phyloP scores from a whole-genome alignment of 768 basidiomycete species.

The Dentipellis sp. region DNA sequence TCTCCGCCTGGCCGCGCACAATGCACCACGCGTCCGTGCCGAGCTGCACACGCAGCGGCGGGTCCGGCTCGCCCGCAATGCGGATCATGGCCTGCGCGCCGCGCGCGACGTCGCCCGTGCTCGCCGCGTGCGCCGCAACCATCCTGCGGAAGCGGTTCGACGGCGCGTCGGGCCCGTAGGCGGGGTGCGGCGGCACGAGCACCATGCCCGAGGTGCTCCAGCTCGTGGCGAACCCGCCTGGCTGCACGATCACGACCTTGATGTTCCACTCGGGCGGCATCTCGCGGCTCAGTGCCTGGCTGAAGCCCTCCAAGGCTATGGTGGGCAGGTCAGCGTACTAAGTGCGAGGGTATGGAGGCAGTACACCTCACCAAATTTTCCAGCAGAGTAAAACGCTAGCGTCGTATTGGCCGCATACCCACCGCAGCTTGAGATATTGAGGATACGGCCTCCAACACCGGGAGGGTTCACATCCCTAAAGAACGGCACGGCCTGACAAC shows the following conservation, averaged over 20 bases:
- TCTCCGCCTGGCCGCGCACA: neutral
- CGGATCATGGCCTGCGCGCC: neutral
- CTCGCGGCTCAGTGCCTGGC: slow-evolving; percentile 1
- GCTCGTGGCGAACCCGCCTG: neutral
- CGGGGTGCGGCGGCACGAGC: neutral
- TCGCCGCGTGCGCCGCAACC: neutral
- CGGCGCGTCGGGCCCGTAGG: neutral
- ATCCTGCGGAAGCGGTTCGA: neutral
- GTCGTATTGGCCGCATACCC: slow-evolving; percentile 24
- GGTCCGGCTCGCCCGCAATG: neutral
- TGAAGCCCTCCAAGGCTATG: slow-evolving; percentile 1
- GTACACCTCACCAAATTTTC: slow-evolving; percentile 25
- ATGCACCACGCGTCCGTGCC: neutral
- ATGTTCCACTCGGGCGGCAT: slow-evolving; percentile 4
- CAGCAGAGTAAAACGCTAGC: slow-evolving; percentile 24
- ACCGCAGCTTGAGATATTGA: slow-evolving; percentile 12
- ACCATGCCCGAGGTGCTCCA: neutral
- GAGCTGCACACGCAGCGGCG: neutral
- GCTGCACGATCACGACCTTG: slow-evolving; percentile 3
- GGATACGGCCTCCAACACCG: slow-evolving; percentile 1
- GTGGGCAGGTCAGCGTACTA: neutral
- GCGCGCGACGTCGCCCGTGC: neutral
- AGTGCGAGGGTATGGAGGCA: neutral
- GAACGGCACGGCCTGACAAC: neutral
- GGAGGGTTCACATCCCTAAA: slow-evolving; percentile 2